Base-by-base conservation (phyloP, 1,284 basidiomycete species). In the Marasmius tenuissimus region DNA sequence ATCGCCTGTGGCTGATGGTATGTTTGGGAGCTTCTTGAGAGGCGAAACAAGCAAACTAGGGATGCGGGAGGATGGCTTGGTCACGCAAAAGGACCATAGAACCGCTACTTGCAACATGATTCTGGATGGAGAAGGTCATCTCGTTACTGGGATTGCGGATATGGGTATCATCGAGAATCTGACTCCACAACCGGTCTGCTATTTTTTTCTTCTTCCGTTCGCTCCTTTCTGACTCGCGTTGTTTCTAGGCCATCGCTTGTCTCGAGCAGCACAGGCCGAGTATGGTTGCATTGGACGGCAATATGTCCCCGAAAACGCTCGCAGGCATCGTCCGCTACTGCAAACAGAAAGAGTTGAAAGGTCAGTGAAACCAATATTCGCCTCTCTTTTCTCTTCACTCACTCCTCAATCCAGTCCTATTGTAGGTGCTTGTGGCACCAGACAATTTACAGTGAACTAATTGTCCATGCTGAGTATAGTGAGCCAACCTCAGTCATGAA, bases 401-500 rank as follows among this genome's bases (percentile, higher is more conserved):
- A 61, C 34, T 55, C n/a, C 58, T 14, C 52, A 34, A 22, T 49
- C 55, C 61, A 89, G 87, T 80, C 22, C 83, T 90, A 70, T 90
- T 86, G 87, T 89, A 70, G 67, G 86, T 47, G 59, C n/a, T 60
- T 18, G 49, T 63, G 38, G 2, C 38, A 27, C 20, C 20, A 35
- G 16, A 34, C 16, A 4, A 10, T 16, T 1, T 16, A 38, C 16
- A 14, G 18, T 12, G 20, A 35, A 34, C 34, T 35, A 35, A 14
- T 18, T 34, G 3, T n/a, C 45, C 2, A 8, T 47, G 45, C 16
- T 20, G 16, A 22, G 8, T 7, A n/a, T 64, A 90, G 88, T 68
- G 89, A 98, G 75, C 96, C 96, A 0, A 98, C 96, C 0, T 97
- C 95, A 0, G 81, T 91, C 10, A 76, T 83, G 37, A 98, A 98